A percentile compares a stretch with the other conserved stretches of the same genome.
Conservation (phyloP, 1,284 basidiomycete species). For the Pseudozyma sp. region DNA sequence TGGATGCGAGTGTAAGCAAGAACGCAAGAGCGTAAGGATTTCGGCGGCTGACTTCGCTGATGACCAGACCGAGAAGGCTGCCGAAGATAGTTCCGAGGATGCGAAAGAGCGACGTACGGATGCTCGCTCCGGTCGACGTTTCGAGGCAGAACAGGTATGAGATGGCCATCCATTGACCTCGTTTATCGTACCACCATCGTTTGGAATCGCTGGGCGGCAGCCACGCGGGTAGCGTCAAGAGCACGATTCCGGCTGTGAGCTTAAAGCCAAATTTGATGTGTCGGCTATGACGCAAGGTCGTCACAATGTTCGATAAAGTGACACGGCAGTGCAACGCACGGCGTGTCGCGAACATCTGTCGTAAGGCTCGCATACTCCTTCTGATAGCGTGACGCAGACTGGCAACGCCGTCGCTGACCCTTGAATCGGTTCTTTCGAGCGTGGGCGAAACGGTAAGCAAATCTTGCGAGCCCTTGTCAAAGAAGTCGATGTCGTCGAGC, state of each 20-base stretch:
- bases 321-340: conserved; percentile 37
- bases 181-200: conserved; percentile 68
- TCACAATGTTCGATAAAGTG: conserved; percentile 27
- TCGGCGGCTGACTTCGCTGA: conserved; percentile 69
- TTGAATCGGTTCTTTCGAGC: conserved; percentile 18
- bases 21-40: conserved; percentile 71
- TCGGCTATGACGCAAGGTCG: conserved; percentile 67
- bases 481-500: conserved; percentile 22
- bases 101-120: conserved; percentile 70
- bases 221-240: conserved; percentile 70
- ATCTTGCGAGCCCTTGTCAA: conserved; percentile 20
- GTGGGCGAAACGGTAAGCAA: background rate
- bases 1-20: conserved; percentile 67
- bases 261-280: conserved; percentile 71
- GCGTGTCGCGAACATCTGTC: conserved; percentile 6
- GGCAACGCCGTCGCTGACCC: conserved; percentile 21
- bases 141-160: conserved; percentile 71
- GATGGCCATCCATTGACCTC: conserved; percentile 70
- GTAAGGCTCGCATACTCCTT: conserved; percentile 6
- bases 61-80: conserved; percentile 69
- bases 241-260: conserved; percentile 69
- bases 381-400: conserved; percentile 6
- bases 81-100: conserved; percentile 71
- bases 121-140: conserved; percentile 71
- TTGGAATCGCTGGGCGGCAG: conserved; percentile 59